Conservation (phyloP, 305 asterid species). For the Rubia balearica region DNA sequence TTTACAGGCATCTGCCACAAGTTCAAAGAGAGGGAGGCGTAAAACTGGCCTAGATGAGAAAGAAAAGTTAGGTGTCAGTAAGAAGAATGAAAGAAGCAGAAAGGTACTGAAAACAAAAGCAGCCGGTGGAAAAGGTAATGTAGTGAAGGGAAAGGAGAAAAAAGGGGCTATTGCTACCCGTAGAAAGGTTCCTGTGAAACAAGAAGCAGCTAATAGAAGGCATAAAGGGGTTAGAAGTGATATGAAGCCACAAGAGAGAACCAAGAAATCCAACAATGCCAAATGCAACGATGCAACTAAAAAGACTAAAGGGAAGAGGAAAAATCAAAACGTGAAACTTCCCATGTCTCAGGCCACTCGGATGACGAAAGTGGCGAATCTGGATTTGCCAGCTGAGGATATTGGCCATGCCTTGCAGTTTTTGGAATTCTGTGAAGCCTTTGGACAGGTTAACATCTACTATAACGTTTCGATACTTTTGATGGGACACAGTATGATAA, state of each 20-base stretch:
- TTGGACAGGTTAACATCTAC: slow-evolving; percentile 19
- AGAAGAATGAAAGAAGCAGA: not conserved
- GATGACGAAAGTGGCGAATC: slow-evolving; percentile 17
- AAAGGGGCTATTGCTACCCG: not conserved
- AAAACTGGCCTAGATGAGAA: not conserved
- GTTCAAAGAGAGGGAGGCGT: not conserved
- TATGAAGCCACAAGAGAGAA: slow-evolving; percentile 7
- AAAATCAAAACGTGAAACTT: slow-evolving; percentile 6
- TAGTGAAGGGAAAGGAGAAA: slow-evolving; percentile 3
- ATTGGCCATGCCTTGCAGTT: slow-evolving; percentile 25
- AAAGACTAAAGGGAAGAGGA: not conserved
- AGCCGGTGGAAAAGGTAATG: not conserved
- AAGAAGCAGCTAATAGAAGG: not conserved
- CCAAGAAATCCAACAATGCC: slow-evolving; percentile 4
- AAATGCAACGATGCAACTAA: not conserved
- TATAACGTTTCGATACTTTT: not conserved
- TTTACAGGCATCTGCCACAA: slow-evolving; percentile 10
- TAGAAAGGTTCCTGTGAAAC: not conserved
- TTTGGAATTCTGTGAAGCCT: slow-evolving; percentile 22
- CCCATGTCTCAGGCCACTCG: slow-evolving; percentile 17
- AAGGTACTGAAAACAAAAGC: slow-evolving; percentile 3
- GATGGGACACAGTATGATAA: not conserved
- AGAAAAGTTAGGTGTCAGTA: not conserved
- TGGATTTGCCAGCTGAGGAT: slow-evolving; percentile 17
- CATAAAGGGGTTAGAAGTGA: not conserved